Evolutionary conservation across 306 rosid species (phyloP).

Genomic region (Pterocarpus santalinus): DNA sequence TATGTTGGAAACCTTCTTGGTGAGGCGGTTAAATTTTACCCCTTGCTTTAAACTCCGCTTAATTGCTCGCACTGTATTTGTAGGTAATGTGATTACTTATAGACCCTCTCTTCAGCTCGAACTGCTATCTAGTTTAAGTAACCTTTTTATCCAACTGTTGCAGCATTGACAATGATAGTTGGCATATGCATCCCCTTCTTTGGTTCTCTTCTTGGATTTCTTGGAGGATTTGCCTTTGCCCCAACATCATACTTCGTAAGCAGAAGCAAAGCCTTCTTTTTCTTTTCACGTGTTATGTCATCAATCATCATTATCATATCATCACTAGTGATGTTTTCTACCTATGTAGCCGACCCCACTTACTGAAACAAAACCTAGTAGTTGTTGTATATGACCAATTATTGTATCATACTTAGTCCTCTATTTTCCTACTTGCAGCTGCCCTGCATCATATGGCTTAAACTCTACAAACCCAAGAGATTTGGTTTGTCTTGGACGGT

Average conservation of each 20-base stretch:
- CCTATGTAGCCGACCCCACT: too few relatives aligned
- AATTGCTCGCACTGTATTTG: conserved; percentile 57
- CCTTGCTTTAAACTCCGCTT: conserved; percentile 74
- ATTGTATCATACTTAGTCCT: too few relatives aligned
- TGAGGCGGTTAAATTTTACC: conserved; percentile 53
- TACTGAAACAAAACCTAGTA: too few relatives aligned
- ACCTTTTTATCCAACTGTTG: neutral
- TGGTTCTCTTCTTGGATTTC: conserved; percentile 85
- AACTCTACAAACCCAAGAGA: conserved; percentile 64
- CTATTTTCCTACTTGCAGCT: conserved; percentile 58
- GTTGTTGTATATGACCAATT: too few relatives aligned
- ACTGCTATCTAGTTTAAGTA: neutral
- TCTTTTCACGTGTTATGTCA: neutral
- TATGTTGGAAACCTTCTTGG: conserved; percentile 77
- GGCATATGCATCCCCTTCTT: conserved; percentile 83
- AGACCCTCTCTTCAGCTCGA: neutral
- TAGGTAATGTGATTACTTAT: conserved; percentile 57
- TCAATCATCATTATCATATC: neutral
- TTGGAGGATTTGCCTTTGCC: conserved; percentile 92
- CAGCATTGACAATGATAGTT: conserved; percentile 70
- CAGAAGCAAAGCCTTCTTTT: neutral
- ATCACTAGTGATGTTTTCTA: neutral
- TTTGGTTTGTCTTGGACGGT: conserved; percentile 70
- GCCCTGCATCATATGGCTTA: conserved; percentile 88
- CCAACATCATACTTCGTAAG: conserved; percentile 89